These are phyloP conservation scores for Phylloporus sp. DNA, from an alignment of 768 basidiomycete genomes.

Conservation along the genomic window DNA sequence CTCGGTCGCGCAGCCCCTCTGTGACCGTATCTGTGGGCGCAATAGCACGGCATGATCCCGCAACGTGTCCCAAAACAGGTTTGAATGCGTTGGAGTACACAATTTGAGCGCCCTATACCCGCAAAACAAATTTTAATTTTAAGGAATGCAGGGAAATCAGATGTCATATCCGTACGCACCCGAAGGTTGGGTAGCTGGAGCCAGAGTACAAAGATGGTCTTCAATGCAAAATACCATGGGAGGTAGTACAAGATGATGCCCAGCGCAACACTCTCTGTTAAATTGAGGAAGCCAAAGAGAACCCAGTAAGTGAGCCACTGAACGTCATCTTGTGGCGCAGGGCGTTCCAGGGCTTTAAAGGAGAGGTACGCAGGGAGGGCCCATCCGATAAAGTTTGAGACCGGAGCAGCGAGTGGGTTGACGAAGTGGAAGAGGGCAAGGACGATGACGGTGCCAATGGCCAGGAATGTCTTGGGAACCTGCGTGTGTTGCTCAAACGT, in stretches of 20 bases:
- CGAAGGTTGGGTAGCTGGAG: slow-evolving; percentile 83
- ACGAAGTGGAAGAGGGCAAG: slow-evolving; percentile 74
- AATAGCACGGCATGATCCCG: slow-evolving; percentile 39
- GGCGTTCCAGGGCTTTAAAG: slow-evolving; percentile 88
- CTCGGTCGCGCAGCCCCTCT: slow-evolving; percentile 44
- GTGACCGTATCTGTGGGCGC: slow-evolving; percentile 50
- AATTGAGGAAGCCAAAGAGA: slow-evolving; percentile 91
- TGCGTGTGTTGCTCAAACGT: slow-evolving; percentile 86
- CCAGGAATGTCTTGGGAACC: slow-evolving; percentile 88
- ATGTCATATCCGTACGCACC: slow-evolving; percentile 44
- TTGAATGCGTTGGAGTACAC: slow-evolving; percentile 75
- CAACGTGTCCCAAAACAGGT: slow-evolving; percentile 70
- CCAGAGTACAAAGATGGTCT: slow-evolving; percentile 89
- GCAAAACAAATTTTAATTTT: neutral
- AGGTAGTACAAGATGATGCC: slow-evolving; percentile 85
- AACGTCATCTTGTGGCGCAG: slow-evolving; percentile 78
- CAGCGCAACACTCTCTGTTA: slow-evolving; percentile 82
- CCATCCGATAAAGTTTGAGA: slow-evolving; percentile 95
- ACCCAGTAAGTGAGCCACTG: slow-evolving; percentile 99
- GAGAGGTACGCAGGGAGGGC: slow-evolving; percentile 93
- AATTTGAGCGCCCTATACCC: slow-evolving; percentile 74
- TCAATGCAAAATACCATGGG: slow-evolving; percentile 93
- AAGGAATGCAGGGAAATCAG: neutral
- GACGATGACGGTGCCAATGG: slow-evolving; percentile 66
- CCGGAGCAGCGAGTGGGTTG: slow-evolving; percentile 88